Base-by-base conservation (phyloP, 116 monocot species). In the Iris pallida region DNA sequence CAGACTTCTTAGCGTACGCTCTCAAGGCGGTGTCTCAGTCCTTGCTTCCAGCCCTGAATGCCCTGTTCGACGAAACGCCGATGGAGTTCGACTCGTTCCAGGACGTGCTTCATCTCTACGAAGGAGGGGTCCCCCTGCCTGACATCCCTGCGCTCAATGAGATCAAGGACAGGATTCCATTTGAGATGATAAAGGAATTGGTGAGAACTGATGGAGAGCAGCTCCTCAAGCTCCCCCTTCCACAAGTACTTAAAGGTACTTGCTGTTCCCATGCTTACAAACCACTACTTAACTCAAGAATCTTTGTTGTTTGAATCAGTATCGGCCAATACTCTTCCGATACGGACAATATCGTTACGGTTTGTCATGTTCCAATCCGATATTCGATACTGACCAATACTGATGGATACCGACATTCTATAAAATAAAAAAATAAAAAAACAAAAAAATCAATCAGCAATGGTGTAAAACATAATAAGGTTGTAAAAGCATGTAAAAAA, bases 1-100 rank as follows among this genome's bases (percentile, higher is more conserved):
- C 82, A 0, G 89, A 89, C 58, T 89, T 85, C 82, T 65, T 85
- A 7, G 80, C 41, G 0, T 85, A 89, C 60, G 76, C 79, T 0
- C 58, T 89, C 59, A 85, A 89, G 74, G 46, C 85, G 0, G 12
- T 89, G 13, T 52, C 17, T 7, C 66, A 79, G 56, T 43, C 77
- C 11, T 44, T 89, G n/a, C 48, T 82, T 4, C 85, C 85, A 2
- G 62, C 15, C 9, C 43, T 89, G 16, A 56, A 58, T 45, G 53
- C 79, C 7, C 3, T 82, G 16, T 42, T 80, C 53, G 82, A 85
- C 30, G 13, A 11, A 41, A 85, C 77, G 0, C 82, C 82, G 1
- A 75, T 66, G 19, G 89, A 89, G 77, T 89, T 89, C 54, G 84
- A 89, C 53, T 82, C 89, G 1, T 85, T 89, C 65, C 58, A 89